Evolutionary conservation across 257 asterid species (phyloP), one percentile per base, ranked within the genome.

Genomic region (Ilex asprella): DNA sequence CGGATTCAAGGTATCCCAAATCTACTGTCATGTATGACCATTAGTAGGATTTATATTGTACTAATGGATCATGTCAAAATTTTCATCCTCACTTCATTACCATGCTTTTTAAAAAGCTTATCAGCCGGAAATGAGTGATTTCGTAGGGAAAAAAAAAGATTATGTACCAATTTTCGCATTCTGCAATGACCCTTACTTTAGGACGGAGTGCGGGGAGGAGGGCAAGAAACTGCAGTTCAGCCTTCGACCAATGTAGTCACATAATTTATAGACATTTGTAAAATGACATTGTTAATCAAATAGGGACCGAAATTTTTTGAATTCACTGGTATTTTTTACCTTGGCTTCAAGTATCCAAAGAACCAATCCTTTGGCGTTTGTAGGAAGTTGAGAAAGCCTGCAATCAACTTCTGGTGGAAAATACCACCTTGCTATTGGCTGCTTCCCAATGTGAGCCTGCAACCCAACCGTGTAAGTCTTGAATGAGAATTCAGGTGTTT

Each of bases 391-490:
- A 57, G 97, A 89, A 39, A 89, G 94, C 77, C 97, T 78, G 32
- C 83, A 87, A 71, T 89, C 97, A 47, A 89, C 94, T 75, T 89
- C 97, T 0, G 97, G 97, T 16, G 97, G 95, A 58, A 81, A 87
- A 75, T 87, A 87, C 97, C 95, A 89, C 70, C 97, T 81, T 2
- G 95, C 94, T 56, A 89, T 89, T 12, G 95, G 97, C 50, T 85
- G 97, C 85, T 89, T 89, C 32, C 97, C 97, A 1, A 89, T 44
- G 54, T 89, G 94, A 67, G 97, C 79, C 97, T 89, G 78, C 70
- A 73, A 27, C 3, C n/a, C n/a, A n/a, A n/a, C n/a, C n/a, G n/a
- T n/a, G n/a, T n/a, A n/a, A n/a, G n/a, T n/a, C n/a, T n/a, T n/a
- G n/a, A n/a, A n/a, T n/a, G n/a, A n/a, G n/a, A n/a, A n/a, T n/a